Evolutionary conservation across 768 basidiomycete genomes (phyloP), one percentile per base, ranked within the genome.

Genomic region (Scleroderma citrinum): DNA sequence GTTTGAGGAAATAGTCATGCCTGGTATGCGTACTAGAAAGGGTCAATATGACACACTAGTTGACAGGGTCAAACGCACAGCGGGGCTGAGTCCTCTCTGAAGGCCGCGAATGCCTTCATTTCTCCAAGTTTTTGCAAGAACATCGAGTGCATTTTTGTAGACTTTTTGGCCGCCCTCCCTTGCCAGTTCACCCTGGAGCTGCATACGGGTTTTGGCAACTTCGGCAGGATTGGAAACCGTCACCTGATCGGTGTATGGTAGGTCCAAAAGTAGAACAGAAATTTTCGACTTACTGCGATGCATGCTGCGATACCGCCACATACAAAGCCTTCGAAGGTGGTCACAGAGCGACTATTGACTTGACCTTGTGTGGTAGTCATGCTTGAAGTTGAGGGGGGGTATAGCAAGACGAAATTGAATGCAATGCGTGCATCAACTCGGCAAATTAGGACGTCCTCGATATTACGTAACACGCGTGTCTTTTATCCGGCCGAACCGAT

Each of bases 121-220:
- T 63, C 67, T 77, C 81, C 83, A 93, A 6, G 93, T 95, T 70
- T 95, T 96, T 31, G 70, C 70, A 29, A 95, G 69, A 13, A 89
- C 92, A 60, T 98, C 94, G 36, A 92, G 51, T n/a, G 85, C 87
- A 62, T 84, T 89, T 52, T 80, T 88, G 72, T 99, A 99, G 3
- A 97, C 89, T 62, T 82, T 88, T 55, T 66, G 54, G 14, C 75
- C 76, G 8, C 85, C 81, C 7, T 69, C 76, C 61, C 86, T 92
- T 30, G 87, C 82, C 11, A 99, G 80, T 67, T 98, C 96, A 21
- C 95, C 96, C 62, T 98, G 93, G 21, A 99, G 78, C 65, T 99
- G 96, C 44, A 99, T 70, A 48, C 95, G 85, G 36, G 96, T 98
- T 70, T 98, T 98, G 39, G 89, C 87, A 19, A 68, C 62, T 57